Conservation (phyloP, 139 green algal genomes). For the Pycnococcus provasolii region DNA sequence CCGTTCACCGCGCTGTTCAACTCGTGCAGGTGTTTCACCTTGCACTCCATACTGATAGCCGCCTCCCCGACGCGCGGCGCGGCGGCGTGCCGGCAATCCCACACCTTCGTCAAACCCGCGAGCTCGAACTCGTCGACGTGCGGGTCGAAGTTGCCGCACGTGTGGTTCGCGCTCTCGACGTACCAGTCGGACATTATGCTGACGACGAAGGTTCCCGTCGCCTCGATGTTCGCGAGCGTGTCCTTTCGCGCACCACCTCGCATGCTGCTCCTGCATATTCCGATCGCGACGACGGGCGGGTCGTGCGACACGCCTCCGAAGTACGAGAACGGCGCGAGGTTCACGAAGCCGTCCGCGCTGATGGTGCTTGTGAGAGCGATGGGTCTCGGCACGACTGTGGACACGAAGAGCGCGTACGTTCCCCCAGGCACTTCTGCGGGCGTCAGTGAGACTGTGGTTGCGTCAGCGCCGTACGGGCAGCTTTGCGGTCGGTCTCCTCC, state of each 20-base stretch:
- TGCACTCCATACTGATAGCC: conserved; percentile 81
- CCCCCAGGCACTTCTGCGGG: conserved; percentile 1
- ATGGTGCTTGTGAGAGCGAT: conserved; percentile 69
- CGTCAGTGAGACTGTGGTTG: background rate
- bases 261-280: conserved; percentile 33
- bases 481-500: too few species aligned
- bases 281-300: conserved; percentile 54
- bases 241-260: conserved; percentile 61
- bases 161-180: conserved; percentile 87
- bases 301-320: conserved; percentile 76
- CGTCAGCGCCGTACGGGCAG: too few species aligned
- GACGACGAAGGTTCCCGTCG: conserved; percentile 78
- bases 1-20: conserved; percentile 43
- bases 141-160: conserved; percentile 60
- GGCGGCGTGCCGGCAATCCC: conserved; percentile 41
- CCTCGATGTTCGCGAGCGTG: conserved; percentile 76
- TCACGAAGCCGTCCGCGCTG: conserved; percentile 31
- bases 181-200: conserved; percentile 95
- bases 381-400: conserved; percentile 59
- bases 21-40: conserved; percentile 50
- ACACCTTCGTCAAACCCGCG: conserved; percentile 48
- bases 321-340: conserved; percentile 73
- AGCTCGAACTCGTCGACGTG: conserved; percentile 72
- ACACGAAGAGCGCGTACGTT: conserved; percentile 71
- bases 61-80: conserved; percentile 69